Percentiles rank a stretch among this genome's conserved stretches.
These are phyloP conservation scores for Colletotrichum sp. DNA, from an alignment of 2,329 filamentous ascomycete species.

Conservation along the genomic window DNA sequence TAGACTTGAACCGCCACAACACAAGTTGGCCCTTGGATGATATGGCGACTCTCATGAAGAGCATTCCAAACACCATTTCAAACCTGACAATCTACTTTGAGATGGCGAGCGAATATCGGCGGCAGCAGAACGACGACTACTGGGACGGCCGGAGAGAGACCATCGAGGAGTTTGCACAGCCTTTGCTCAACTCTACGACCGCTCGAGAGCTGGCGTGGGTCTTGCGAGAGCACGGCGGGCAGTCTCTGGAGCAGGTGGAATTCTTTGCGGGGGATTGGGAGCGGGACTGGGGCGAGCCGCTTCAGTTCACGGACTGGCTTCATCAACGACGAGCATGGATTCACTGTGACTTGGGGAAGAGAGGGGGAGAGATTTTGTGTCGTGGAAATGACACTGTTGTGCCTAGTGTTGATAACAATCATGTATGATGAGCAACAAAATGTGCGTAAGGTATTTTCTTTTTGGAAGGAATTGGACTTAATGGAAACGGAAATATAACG, in stretches of 20 bases:
- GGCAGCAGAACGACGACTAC: not conserved
- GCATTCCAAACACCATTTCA: not conserved
- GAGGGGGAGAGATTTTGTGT: not conserved
- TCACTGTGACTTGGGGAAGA: not conserved
- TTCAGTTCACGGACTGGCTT: not conserved
- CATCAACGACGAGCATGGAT: not conserved
- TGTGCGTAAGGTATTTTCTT: not conserved
- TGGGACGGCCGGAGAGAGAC: not conserved
- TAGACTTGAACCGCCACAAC: not conserved
- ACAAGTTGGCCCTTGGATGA: not conserved
- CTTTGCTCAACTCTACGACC: not conserved
- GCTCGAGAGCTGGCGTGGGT: not conserved
- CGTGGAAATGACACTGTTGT: not conserved
- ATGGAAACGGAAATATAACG: no score
- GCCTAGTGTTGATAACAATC: accelerated
- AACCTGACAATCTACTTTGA: not conserved
- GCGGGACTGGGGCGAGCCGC: not conserved
- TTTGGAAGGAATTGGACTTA: no score
- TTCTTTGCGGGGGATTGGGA: not conserved
- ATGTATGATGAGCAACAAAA: not conserved
- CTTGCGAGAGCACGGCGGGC: not conserved
- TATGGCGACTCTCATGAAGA: not conserved
- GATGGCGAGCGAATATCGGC: not conserved
- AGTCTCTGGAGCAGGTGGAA: not conserved
- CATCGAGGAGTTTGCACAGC: not conserved